phyloP scores from a whole-genome alignment of 2,329 filamentous ascomycete species.

The Pseudocercospora musae region DNA sequence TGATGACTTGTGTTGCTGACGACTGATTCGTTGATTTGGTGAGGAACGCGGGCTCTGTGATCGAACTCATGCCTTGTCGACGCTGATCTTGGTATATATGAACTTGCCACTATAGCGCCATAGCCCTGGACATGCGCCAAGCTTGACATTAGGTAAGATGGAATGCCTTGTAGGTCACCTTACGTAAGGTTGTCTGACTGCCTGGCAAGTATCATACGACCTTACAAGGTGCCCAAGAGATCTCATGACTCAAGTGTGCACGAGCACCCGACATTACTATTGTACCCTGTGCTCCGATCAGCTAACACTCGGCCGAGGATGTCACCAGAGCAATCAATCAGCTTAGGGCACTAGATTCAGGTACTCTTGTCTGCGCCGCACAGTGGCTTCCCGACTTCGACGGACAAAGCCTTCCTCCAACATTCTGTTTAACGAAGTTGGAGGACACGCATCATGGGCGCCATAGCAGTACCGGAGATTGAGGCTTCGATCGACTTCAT shows the following conservation, averaged over 20 bases:
- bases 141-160: neutral
- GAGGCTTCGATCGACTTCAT: constrained; percentile 1
- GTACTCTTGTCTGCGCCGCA: neutral
- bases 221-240: neutral
- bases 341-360: neutral
- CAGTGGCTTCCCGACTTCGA: neutral
- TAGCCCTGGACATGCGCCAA: neutral
- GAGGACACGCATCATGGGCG: neutral
- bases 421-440: too few relatives aligned
- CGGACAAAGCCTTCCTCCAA: too few relatives aligned
- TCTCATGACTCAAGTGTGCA: neutral
- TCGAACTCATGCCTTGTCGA: neutral
- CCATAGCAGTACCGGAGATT: neutral
- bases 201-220: neutral
- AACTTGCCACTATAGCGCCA: neutral
- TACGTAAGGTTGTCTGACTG: neutral
- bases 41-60: neutral
- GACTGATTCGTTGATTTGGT: neutral
- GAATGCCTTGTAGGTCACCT: neutral
- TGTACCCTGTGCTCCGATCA: neutral
- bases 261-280: neutral
- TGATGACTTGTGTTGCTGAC: neutral
- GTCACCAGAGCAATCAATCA: neutral
- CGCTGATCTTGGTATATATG: neutral
- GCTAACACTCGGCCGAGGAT: neutral